These are phyloP conservation scores for Rhododendron ovatum DNA, from an alignment of 148 eudicot species.

Conservation along the genomic window DNA sequence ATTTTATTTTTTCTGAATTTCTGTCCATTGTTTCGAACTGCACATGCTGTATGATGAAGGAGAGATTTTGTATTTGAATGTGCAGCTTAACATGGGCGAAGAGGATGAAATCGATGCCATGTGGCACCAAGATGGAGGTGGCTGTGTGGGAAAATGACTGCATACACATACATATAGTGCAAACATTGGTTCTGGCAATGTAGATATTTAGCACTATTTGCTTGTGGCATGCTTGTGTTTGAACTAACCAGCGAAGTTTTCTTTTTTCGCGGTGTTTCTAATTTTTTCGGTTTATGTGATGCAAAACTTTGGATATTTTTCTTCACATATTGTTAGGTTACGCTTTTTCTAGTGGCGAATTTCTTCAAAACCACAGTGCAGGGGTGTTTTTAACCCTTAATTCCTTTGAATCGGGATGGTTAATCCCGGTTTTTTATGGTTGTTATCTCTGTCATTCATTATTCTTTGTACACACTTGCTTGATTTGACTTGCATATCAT, in stretches of 20 bases:
- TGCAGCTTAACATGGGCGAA: constrained; percentile 8
- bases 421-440: no score
- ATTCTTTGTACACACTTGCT: no score
- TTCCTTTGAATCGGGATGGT: no score
- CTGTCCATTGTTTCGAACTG: background rate
- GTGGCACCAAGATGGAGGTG: constrained; percentile 9
- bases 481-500: no score
- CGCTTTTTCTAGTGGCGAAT: no score
- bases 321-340: background rate
- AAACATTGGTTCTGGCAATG: background rate
- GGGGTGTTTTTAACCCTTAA: no score
- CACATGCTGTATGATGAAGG: background rate
- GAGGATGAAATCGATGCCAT: constrained; percentile 4
- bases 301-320: background rate
- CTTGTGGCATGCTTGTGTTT: background rate
- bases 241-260: background rate
- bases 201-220: background rate
- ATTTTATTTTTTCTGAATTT: background rate
- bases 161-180: background rate
- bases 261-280: background rate
- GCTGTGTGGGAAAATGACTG: background rate
- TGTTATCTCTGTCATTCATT: no score
- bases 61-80: constrained; percentile 7
- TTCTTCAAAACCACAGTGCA: no score
- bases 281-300: background rate